Base-by-base conservation (phyloP, 2,329 filamentous ascomycete species). In the Arachnopeziza araneosa region DNA sequence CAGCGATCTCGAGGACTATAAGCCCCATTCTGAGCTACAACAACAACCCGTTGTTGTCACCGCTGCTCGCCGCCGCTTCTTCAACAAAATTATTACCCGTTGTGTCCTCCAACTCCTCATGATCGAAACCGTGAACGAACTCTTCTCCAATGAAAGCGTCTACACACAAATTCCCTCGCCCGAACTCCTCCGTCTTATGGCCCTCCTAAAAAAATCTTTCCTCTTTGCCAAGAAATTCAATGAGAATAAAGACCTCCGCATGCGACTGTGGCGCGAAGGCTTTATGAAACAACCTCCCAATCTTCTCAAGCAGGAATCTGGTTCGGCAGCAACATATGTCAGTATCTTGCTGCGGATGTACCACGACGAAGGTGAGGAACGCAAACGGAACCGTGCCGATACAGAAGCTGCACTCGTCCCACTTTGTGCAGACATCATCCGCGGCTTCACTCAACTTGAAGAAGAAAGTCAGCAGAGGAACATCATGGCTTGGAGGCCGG, bases 251-350 rank as follows among this genome's bases (percentile, higher is more conserved):
- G 95, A 98, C 67, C 80, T 99, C 48, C 87, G 95, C 52, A 96
- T 96, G 82, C 86, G 91, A 21, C 81, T 99, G 21, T 99, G 96
- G 91, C 83, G 92, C 55, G 95, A 99, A 74, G 95, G 96, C 0
- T 99, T 99, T 80, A 99, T 99, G 95, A 96, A 96, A 77, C 95
- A 99, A 73, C 93, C 95, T 19, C 95, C 95, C 2, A 99, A 99
- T 70, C 80, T 99, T 14, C 83, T 99, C 30, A 99, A 99, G 78
- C 95, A 99, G 74, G 95, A 99, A 77, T 91, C 86, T 63, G 93
- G 95, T 50, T 90, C 89, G 58, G 95, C 95, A 0, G 90, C 91
- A 1, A 97, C 96, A 1, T 99, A 99, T 73, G 91, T 99, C 44
- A 89, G 89, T 63, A 99, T 99, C 66, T 79, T 99, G 26, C 91